These are phyloP conservation scores for Neoboletus brunneissimus DNA, from an alignment of 768 basidiomycete genomes.

Conservation along the genomic window DNA sequence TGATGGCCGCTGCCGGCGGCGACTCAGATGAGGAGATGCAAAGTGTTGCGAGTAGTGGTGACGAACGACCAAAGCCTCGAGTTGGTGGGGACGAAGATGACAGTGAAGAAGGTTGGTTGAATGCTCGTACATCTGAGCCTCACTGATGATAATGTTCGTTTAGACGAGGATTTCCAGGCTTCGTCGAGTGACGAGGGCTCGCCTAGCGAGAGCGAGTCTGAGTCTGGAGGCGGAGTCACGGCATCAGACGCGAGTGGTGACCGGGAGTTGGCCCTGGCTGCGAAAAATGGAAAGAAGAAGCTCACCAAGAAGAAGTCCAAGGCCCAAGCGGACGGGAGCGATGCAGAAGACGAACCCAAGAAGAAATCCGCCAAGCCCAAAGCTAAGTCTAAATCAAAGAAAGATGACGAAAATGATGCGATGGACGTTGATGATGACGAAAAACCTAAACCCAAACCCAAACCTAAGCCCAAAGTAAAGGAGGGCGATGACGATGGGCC, in stretches of 20 bases:
- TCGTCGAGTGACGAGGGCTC: slow-evolving; percentile 87
- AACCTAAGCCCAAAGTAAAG: slow-evolving; percentile 38
- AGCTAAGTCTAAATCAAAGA: slow-evolving; percentile 38
- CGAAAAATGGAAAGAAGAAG: slow-evolving; percentile 37
- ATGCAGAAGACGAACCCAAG: slow-evolving; percentile 45
- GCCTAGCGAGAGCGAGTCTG: slow-evolving; percentile 70
- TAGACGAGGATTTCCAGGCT: slow-evolving; percentile 90
- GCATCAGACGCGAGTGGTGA: slow-evolving; percentile 87
- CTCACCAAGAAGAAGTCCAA: slow-evolving; percentile 44
- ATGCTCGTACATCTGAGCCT: not conserved
- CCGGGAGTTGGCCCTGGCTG: slow-evolving; percentile 50
- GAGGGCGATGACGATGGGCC: slow-evolving; percentile 47
- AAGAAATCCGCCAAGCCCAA: slow-evolving; percentile 47
- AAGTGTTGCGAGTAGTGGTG: slow-evolving; percentile 71
- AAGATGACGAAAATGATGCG: slow-evolving; percentile 42
- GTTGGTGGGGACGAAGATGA: slow-evolving; percentile 63
- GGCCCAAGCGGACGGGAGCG: slow-evolving; percentile 41
- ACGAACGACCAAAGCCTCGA: slow-evolving; percentile 53
- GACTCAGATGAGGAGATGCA: slow-evolving; percentile 83
- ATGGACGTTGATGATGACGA: slow-evolving; percentile 49
- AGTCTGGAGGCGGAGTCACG: slow-evolving; percentile 62
- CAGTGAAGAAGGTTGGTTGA: slow-evolving; percentile 60
- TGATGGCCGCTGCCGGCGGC: slow-evolving; percentile 60
- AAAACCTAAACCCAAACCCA: slow-evolving; percentile 42
- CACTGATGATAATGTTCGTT: slow-evolving; percentile 1